Evolutionary conservation across 345 rosid genomes (phyloP).

Genomic region (Eucalyptus erythrocorys): DNA sequence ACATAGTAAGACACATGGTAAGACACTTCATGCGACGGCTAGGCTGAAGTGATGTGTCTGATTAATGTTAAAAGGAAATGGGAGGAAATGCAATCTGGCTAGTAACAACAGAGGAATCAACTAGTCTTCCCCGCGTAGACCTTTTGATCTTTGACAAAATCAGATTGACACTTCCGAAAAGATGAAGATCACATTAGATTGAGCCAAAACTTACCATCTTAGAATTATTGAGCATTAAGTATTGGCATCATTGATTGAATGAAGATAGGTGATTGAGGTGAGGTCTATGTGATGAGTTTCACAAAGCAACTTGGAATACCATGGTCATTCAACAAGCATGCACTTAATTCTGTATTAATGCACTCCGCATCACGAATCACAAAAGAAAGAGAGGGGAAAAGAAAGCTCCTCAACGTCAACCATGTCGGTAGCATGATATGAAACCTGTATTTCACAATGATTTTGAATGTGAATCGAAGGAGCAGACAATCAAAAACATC

Average conservation of each 20-base stretch:
- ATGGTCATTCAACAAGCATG: background rate
- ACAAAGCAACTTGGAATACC: background rate
- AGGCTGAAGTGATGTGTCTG: background rate
- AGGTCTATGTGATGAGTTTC: background rate
- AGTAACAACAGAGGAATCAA: background rate
- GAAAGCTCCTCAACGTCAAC: background rate
- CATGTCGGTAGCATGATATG: background rate
- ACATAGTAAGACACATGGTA: no score
- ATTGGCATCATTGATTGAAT: background rate
- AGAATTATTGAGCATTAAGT: background rate
- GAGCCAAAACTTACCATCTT: no score
- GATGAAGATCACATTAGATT: no score
- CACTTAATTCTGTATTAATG: background rate
- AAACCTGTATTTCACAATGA: background rate
- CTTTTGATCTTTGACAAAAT: background rate
- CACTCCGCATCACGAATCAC: background rate
- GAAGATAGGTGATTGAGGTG: background rate
- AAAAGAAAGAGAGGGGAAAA: background rate
- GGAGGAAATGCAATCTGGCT: background rate
- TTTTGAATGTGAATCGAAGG: background rate
- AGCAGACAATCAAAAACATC: background rate
- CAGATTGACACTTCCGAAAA: background rate
- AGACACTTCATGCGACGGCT: fast-evolving
- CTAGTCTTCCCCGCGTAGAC: fast-evolving
- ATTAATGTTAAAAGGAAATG: no score